Percentiles rank a stretch among this genome's conserved stretches.
These are phyloP conservation scores for Chaetomiaceae sp. DNA, from an alignment of 2,329 filamentous ascomycete genomes.

Conservation along the genomic window DNA sequence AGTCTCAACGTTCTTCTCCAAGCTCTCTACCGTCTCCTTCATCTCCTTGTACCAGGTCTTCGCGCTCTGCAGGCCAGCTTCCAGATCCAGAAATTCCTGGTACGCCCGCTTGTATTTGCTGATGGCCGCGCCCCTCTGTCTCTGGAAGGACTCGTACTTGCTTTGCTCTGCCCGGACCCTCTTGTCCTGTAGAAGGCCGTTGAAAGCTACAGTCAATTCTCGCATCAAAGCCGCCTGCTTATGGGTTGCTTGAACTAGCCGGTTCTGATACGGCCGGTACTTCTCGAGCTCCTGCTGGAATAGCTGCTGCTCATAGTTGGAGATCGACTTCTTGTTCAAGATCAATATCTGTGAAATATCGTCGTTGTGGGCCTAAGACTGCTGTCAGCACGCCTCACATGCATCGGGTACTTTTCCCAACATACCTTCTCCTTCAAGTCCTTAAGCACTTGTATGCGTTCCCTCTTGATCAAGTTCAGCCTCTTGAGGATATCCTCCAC, in stretches of 20 bases:
- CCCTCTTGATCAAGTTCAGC: slow-evolving; percentile 85
- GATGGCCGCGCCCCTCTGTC: slow-evolving; percentile 75
- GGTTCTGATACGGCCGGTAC: slow-evolving; percentile 86
- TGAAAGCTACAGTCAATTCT: slow-evolving; percentile 83
- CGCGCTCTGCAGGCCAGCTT: slow-evolving; percentile 79
- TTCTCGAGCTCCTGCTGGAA: slow-evolving; percentile 98
- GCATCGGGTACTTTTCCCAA: no score
- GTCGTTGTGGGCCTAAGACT: slow-evolving; percentile 80
- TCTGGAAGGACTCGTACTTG: slow-evolving; percentile 85
- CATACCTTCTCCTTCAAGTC: slow-evolving; percentile 94
- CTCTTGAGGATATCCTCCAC: slow-evolving; percentile 91
- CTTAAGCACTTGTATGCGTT: slow-evolving; percentile 86
- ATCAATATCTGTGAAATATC: slow-evolving; percentile 98
- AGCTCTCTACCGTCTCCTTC: slow-evolving; percentile 86
- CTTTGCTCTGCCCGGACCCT: slow-evolving; percentile 88
- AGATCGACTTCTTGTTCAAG: slow-evolving; percentile 93
- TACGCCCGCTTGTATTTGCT: slow-evolving; percentile 86
- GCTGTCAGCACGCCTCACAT: slow-evolving; percentile 17
- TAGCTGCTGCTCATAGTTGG: slow-evolving; percentile 84
- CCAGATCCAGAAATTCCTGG: slow-evolving; percentile 86
- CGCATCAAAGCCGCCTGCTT: slow-evolving; percentile 95
- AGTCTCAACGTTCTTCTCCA: slow-evolving; percentile 92
- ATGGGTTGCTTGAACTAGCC: slow-evolving; percentile 87
- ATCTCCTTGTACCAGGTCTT: slow-evolving; percentile 95
- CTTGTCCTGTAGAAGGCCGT: slow-evolving; percentile 86